A percentile compares a stretch with the other conserved stretches of the same genome.
These are phyloP conservation scores for Penicillium sp. DNA, from an alignment of 2,329 filamentous ascomycete genomes.

Conservation along the genomic window DNA sequence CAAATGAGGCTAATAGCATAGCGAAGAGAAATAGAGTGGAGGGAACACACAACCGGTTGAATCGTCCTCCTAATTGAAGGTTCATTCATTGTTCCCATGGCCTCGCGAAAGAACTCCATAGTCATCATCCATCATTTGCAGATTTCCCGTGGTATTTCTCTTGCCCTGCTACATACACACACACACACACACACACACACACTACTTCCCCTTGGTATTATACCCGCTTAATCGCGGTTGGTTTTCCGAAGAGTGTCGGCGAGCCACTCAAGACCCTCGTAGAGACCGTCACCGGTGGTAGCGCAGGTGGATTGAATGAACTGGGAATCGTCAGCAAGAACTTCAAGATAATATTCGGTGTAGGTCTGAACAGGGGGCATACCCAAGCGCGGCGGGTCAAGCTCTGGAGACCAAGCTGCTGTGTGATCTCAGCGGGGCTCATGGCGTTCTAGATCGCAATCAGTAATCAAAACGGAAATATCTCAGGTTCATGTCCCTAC, in stretches of 20 bases:
- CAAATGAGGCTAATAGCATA: slow-evolving; percentile 44
- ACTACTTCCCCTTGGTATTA: slow-evolving; percentile 26
- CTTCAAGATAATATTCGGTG: not conserved
- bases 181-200: slow-evolving; percentile 1
- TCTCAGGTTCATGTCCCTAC: slow-evolving; percentile 54
- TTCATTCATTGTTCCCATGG: slow-evolving; percentile 22
- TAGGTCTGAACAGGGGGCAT: slow-evolving; percentile 48
- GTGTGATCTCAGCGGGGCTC: slow-evolving; percentile 99
- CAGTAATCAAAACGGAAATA: slow-evolving; percentile 14
- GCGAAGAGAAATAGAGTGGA: slow-evolving; percentile 39
- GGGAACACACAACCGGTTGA: slow-evolving; percentile 36
- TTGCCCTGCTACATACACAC: slow-evolving; percentile 24
- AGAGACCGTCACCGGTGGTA: slow-evolving; percentile 98
- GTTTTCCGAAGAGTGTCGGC: slow-evolving; percentile 78
- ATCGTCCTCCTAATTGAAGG: slow-evolving; percentile 26
- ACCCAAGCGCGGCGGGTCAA: slow-evolving; percentile 99
- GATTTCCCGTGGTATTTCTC: slow-evolving; percentile 34
- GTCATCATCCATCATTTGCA: slow-evolving; percentile 39
- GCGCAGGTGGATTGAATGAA: slow-evolving; percentile 99
- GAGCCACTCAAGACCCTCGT: slow-evolving; percentile 96
- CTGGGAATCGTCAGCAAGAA: slow-evolving; percentile 48
- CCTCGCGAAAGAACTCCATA: slow-evolving; percentile 35
- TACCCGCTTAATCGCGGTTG: slow-evolving; percentile 47
- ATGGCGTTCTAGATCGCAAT: slow-evolving; percentile 77
- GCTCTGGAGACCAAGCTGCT: slow-evolving; percentile 99